These are phyloP conservation scores for Monilinia aucupariae DNA, from an alignment of 2,329 filamentous ascomycete genomes.

Conservation along the genomic window DNA sequence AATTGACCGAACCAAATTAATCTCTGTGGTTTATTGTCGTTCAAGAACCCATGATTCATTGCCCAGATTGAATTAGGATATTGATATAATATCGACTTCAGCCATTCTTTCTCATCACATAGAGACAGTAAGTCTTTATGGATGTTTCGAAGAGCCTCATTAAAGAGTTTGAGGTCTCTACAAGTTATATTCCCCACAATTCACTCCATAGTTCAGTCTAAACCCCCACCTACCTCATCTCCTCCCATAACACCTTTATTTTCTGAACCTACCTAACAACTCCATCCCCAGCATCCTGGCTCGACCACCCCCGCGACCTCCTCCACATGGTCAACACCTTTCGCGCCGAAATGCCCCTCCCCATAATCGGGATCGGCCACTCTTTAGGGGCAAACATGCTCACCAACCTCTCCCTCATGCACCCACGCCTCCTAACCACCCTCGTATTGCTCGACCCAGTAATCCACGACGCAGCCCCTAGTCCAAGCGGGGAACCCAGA, in stretches of 20 bases:
- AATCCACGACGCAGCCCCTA: slow-evolving; percentile 50
- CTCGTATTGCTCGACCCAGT: slow-evolving; percentile 82
- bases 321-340: slow-evolving; percentile 79
- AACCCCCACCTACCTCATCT: not conserved
- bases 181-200: not conserved
- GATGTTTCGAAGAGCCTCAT: not conserved
- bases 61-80: no score
- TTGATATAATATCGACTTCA: no score
- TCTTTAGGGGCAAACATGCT: slow-evolving; percentile 79
- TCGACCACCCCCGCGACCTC: slow-evolving; percentile 77
- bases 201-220: not conserved
- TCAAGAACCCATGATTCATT: no score
- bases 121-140: not conserved
- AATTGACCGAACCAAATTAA: no score
- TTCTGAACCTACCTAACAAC: not conserved
- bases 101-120: no score
- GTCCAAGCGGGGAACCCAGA: slow-evolving; percentile 35
- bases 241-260: not conserved
- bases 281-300: slow-evolving; percentile 63
- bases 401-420: slow-evolving; percentile 64
- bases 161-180: not conserved
- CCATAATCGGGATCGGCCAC: slow-evolving; percentile 78
- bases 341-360: slow-evolving; percentile 68
- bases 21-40: no score
- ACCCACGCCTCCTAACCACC: slow-evolving; percentile 73